A percentile compares a stretch with the other conserved stretches of the same genome.
Evolutionary conservation across 306 rosid species (phyloP).

Genomic region (Cucurbita ficifolia): DNA sequence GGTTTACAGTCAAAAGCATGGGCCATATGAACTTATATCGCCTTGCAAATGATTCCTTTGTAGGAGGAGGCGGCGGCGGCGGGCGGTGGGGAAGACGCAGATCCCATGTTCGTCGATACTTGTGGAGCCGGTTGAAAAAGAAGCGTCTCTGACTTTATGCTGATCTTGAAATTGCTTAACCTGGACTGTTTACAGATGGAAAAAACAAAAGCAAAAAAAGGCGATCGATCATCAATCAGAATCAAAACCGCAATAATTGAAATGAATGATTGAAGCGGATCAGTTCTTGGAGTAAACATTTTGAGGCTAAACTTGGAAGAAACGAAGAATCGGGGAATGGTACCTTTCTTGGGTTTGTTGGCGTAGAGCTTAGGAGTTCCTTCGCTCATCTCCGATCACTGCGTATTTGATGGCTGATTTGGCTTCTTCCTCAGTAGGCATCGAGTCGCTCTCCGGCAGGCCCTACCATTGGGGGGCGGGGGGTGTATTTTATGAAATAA

Average conservation of each 20-base stretch:
- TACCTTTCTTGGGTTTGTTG: conserved; percentile 66
- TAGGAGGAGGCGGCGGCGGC: conserved; percentile 37
- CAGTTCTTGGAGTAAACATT: neutral
- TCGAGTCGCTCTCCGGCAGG: neutral
- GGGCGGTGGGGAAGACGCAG: conserved; percentile 24
- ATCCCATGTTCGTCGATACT: conserved; percentile 15
- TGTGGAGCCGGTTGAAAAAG: conserved; percentile 25
- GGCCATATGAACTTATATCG: conserved; percentile 82
- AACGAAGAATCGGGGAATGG: neutral
- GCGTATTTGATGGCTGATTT: neutral
- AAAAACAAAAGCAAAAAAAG: neutral
- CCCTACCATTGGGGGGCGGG: neutral
- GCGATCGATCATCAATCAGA: neutral
- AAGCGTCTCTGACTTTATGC: conserved; percentile 20
- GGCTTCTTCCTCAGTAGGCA: neutral
- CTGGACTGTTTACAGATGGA: conserved; percentile 21
- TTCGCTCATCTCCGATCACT: conserved; percentile 28
- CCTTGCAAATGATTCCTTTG: conserved; percentile 54
- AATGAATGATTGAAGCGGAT: conserved; percentile 3
- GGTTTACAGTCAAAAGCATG: conserved; percentile 62
- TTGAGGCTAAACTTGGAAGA: neutral
- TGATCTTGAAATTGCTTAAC: conserved; percentile 43
- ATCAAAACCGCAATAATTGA: conserved; percentile 6
- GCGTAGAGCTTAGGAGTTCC: conserved; percentile 47
- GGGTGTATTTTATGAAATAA: no score